Evolutionary conservation across 495 filamentous ascomycete species (phyloP), one percentile per base, ranked within the genome.

Genomic region (Aspergillus bertholletiae): DNA sequence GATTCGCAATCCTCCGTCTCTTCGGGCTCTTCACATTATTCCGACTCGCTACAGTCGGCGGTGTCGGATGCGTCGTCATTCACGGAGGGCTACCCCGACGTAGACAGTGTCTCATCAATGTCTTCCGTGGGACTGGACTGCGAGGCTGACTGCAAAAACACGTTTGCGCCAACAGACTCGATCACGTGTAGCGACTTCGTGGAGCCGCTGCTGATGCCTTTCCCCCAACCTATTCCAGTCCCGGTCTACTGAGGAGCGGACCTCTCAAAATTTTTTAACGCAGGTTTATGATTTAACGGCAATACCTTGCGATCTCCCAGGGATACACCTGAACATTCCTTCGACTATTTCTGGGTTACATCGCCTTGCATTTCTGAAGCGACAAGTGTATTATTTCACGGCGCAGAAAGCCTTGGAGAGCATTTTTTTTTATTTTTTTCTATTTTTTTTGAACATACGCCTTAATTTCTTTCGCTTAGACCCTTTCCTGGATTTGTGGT

Each of bases 41-140:
- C 74, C 17, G 70, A 65, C 45, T 74, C 69, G 39, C 70, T 71
- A 53, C 62, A 70, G 46, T 75, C 74, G 20, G 74, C 72, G 7
- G 59, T 73, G 27, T 79, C 75, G 20, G 74, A 72, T 47, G 59
- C 66, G 2, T 72, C 73, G 5, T 73, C 74, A 26, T 58, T 73
- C 53, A 77, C 74, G 24, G 73, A 75, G 59, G 73, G 74, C 41
- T 72, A 71, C 55, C 59, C 70, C 23, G 74, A 77, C 51, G 43
- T 71, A 41, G 68, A 74, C 27, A 74, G 61, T 51, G 56, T 67
- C 24, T 65, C 67, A 20, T 65, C 66, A 11, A 64, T 76, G 63
- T 74, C 74, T 40, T 74, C 76, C 12, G 48, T 64, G 5, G 61
- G 65, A 24, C 65, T 65, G 34, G 64, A 70, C 34, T 61, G 66